Base-by-base conservation (phyloP, 148 eudicot species). In the Fagopyrum tataricum region DNA sequence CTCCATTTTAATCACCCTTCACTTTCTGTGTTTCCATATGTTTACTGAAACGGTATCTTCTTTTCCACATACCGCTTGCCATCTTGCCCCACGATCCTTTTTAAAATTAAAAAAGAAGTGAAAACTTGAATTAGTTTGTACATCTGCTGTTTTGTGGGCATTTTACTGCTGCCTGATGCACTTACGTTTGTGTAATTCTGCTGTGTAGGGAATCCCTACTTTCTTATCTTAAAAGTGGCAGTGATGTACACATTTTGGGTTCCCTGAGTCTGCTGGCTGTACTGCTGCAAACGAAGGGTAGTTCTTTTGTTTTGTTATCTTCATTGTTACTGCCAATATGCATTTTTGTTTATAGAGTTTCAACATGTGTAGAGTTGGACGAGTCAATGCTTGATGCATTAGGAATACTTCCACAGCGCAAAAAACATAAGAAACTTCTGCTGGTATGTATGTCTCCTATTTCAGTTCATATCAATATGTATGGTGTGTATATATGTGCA, bases 381-480 rank as follows among this genome's bases (percentile, higher is more conserved):
- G 98, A 95, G 84, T 88, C 97, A 79, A 91, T 90, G 90, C 80
- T 95, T 73, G 98, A 95, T 79, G 98, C 96, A 70, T 84, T 95
- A 73, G 97, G 98, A 67, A 90, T 91, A 82, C 97, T 95, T 75
- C 98, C 97, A 41, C 93, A 90, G 37, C 89, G 96, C 73, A 90
- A 90, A 78, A 91, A 95, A 62, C 94, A 95, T 84, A 95, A 91
- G 85, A 95, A 95, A 76, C 90, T 88, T 55, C 84, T 95, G 76
- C 84, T 95, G 96, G 98, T 95, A 87, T 79, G 85, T 78, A 47
- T 42, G 43, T 4, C 43, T 14, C 42, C 69, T 64, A 37, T 4
- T 64, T 15, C 20, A 64, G 43, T 37, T 37, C 7, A 64, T 37
- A 12, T 64, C 20, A 26, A 26, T 26, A 26, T 26, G 31, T 26